Conservation (phyloP, 2,329 filamentous ascomycete species). For the Aspergillus tanneri region DNA sequence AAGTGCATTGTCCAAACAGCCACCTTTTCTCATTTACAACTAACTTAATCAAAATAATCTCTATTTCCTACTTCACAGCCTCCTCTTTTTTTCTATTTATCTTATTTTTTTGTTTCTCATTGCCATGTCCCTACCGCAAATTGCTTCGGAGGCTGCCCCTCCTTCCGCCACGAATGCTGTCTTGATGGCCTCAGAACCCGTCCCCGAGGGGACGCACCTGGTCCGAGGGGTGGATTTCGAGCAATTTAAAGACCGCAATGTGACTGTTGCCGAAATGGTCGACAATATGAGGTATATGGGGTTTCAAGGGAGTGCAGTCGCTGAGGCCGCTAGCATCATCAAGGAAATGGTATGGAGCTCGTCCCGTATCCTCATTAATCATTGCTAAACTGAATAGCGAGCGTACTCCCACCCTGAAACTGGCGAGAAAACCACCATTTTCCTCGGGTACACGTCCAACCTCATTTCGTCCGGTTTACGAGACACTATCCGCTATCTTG, state of each 20-base stretch:
- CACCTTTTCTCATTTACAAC: too few species aligned
- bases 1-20: too few species aligned
- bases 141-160: slow-evolving; percentile 35
- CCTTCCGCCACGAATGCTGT: slow-evolving; percentile 73
- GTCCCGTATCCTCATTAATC: neutral
- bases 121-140: slow-evolving; percentile 2
- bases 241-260: slow-evolving; percentile 64
- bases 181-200: slow-evolving; percentile 75
- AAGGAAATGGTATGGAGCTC: slow-evolving; percentile 78
- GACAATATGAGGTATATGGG: slow-evolving; percentile 82
- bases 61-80: neutral
- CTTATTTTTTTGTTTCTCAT: neutral
- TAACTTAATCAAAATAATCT: too few species aligned
- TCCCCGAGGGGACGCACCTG: slow-evolving; percentile 73
- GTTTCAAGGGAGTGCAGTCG: slow-evolving; percentile 76
- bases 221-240: slow-evolving; percentile 94
- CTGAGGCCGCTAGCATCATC: slow-evolving; percentile 85
- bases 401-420: slow-evolving; percentile 79
- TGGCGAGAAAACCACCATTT: slow-evolving; percentile 80
- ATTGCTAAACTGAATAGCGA: slow-evolving; percentile 53
- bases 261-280: slow-evolving; percentile 83
- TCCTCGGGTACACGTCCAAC: slow-evolving; percentile 96
- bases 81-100: neutral
- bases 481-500: slow-evolving; percentile 87
- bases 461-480: slow-evolving; percentile 93